Evolutionary conservation across 169 alveolate species (phyloP), one percentile per base, ranked within the genome.

Genomic region (Plasmodium gaboni): DNA sequence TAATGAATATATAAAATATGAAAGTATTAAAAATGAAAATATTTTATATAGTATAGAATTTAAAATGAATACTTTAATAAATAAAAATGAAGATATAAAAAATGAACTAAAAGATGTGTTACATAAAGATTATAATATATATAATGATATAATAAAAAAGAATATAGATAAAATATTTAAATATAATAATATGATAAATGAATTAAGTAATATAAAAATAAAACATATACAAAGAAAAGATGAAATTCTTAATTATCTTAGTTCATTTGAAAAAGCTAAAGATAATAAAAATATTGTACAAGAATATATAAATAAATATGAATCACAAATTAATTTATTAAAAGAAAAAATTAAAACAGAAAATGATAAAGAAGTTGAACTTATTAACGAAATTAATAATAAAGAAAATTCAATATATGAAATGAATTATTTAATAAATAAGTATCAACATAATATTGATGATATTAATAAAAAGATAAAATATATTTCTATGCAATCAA

Each of bases 1-100:
- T 78, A 88, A 85, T 15, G 93, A 89, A 26, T 92, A 88, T 67
- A 92, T 92, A 61, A 83, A 88, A 42, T 78, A 61, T 12, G 83
- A 87, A 19, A 22, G 68, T 57, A 73, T 74, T 24, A 74, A 94
- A 73, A 94, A 94, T 26, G 92, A 88, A 26, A 73, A 89, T 22
- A 93, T 92, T 24, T 88, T 92, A 19, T 44, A 32, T 10, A 78
- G 78, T 46, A 88, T 92, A 57, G 73, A 92, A 65, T 88, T 86
- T 4, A 53, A 86, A 46, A 91, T 94, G 68, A 28, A 53, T 4
- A 22, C 59, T 12, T 42, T 72, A 5, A 50, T 55, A 8, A 44
- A 68, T 13, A 72, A 89, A 38, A 87, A 51, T 42, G 90, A 50
- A 12, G 53, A 38, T 9, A n/a, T 89, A 17, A 92, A 89, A 57